Evolutionary conservation across 2,329 filamentous ascomycete species (phyloP).

Genomic region (Colletotrichum gigasporum): DNA sequence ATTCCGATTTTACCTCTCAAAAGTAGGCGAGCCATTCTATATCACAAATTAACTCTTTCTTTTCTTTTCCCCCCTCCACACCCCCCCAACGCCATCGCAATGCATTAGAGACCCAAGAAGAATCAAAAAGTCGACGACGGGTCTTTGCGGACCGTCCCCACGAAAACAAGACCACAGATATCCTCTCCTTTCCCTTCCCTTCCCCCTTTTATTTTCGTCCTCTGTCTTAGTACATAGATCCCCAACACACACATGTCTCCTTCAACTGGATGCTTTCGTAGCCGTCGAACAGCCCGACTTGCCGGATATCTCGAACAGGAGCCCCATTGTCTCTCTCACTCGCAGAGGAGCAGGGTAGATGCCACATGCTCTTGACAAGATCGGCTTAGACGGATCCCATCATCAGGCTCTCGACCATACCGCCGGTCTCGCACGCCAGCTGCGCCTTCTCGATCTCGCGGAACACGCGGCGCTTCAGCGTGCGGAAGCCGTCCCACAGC

Average conservation of each 20-base stretch:
- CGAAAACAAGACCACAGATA: slow-evolving; percentile 23
- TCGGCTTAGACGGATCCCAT: slow-evolving; percentile 51
- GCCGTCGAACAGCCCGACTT: background rate
- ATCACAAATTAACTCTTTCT: slow-evolving; percentile 1
- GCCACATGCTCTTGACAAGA: too few species aligned
- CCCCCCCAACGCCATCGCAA: slow-evolving; percentile 51
- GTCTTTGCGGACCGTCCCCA: background rate
- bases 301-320: too few species aligned
- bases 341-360: too few species aligned
- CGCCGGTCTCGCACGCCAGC: slow-evolving; percentile 81
- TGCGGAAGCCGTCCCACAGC: slow-evolving; percentile 75
- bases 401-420: slow-evolving; percentile 83
- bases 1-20: background rate
- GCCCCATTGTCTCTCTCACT: too few species aligned
- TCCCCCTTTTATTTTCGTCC: background rate
- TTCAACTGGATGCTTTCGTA: background rate
- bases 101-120: slow-evolving; percentile 40
- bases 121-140: background rate
- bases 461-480: slow-evolving; percentile 75
- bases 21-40: background rate
- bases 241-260: background rate
- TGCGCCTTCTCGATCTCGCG: slow-evolving; percentile 85
- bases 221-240: background rate
- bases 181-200: background rate
- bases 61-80: slow-evolving; percentile 12